phyloP scores from a whole-genome alignment of 1,284 basidiomycete species.

The Fomes fomentarius region DNA sequence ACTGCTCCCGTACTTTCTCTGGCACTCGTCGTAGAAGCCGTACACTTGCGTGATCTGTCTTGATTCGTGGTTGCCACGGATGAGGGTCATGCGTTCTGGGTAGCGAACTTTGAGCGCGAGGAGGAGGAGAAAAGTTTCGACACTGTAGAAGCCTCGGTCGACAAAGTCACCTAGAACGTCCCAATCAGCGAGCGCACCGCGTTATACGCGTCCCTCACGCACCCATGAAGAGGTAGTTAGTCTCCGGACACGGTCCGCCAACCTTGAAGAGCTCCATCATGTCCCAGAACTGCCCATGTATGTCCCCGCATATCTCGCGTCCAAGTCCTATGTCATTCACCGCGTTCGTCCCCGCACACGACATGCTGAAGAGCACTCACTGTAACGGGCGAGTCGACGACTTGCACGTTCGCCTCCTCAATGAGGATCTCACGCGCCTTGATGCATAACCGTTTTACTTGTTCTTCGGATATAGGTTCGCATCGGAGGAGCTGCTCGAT shows the following conservation, averaged over 20 bases:
- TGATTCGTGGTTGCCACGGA: conserved; percentile 99
- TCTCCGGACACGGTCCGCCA: conserved; percentile 93
- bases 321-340: conserved; percentile 15
- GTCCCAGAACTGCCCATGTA: conserved; percentile 98
- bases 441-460: conserved; percentile 91
- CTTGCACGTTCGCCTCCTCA: conserved; percentile 97
- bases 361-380: conserved; percentile 47
- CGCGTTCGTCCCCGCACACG: conserved; percentile 10
- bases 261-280: conserved; percentile 97
- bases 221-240: conserved; percentile 99
- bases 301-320: conserved; percentile 93
- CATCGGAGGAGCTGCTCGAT: conserved; percentile 90
- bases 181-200: background rate
- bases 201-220: conserved; percentile 33
- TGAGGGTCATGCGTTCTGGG: conserved; percentile 96
- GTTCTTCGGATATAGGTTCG: conserved; percentile 90
- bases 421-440: conserved; percentile 96
- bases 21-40: conserved; percentile 99
- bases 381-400: conserved; percentile 95
- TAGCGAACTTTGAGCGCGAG: conserved; percentile 97
- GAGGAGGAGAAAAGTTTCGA: conserved; percentile 95
- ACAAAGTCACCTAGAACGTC: conserved; percentile 82
- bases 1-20: conserved; percentile 92
- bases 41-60: conserved; percentile 99
- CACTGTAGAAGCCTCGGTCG: conserved; percentile 96